Evolutionary conservation across 2,329 filamentous ascomycete species (phyloP).

Genomic region (Paracamarosporium sp.): DNA sequence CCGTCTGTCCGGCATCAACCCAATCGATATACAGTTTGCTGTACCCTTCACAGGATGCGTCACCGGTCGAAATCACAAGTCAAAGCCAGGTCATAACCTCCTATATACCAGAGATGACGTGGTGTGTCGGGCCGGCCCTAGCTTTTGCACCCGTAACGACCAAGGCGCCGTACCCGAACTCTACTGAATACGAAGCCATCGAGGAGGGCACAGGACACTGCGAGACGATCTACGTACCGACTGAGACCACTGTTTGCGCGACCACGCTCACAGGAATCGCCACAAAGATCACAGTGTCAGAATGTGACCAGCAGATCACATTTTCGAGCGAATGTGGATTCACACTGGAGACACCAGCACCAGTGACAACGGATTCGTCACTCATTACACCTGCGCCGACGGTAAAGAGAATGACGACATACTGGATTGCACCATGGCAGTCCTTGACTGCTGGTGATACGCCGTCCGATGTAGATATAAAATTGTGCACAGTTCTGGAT

Average conservation of each 20-base stretch:
- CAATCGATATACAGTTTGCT: constrained; percentile 43
- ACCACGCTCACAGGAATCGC: constrained; percentile 52
- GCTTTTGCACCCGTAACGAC: constrained; percentile 41
- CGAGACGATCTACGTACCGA: constrained; percentile 49
- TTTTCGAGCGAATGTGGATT: constrained; percentile 55
- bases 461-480: constrained; percentile 50
- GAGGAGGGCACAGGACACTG: constrained; percentile 41
- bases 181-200: constrained; percentile 33
- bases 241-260: constrained; percentile 51
- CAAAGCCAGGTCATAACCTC: constrained; percentile 54
- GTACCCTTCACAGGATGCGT: constrained; percentile 52
- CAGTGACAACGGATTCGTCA: constrained; percentile 21
- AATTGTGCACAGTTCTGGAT: constrained; percentile 47
- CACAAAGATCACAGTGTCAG: constrained; percentile 48
- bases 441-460: constrained; percentile 47
- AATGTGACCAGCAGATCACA: constrained; percentile 53
- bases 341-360: constrained; percentile 46
- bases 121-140: constrained; percentile 49
- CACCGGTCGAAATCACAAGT: constrained; percentile 47
- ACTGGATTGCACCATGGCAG: constrained; percentile 54
- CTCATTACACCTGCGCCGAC: constrained; percentile 48
- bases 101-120: constrained; percentile 51
- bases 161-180: constrained; percentile 46
- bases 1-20: constrained; percentile 17
- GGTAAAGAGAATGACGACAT: constrained; percentile 50